Conservation (phyloP, 192 early-diverging fungal species). For the Entrophospora sp. region DNA sequence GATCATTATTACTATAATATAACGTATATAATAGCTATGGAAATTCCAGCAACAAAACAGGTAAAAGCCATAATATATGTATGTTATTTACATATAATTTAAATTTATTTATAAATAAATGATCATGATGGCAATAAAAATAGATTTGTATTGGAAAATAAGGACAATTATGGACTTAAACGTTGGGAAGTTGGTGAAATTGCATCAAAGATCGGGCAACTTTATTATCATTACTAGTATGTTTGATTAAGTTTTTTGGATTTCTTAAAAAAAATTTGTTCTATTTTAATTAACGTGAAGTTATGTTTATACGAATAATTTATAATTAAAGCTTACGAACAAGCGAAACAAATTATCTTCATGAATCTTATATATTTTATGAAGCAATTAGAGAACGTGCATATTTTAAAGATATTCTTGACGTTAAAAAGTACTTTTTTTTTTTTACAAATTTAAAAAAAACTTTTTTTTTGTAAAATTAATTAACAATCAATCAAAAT, state of each 20-base stretch:
- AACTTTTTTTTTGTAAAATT: too few species aligned
- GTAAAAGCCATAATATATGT: too few species aligned
- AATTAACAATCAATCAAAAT: too few species aligned
- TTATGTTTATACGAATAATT: too few species aligned
- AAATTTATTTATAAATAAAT: background rate
- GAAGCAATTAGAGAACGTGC: conserved; percentile 89
- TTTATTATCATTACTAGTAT: conserved; percentile 74
- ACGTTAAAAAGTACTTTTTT: conserved; percentile 90
- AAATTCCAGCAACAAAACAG: conserved; percentile 90
- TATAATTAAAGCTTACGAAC: conserved; percentile 74
- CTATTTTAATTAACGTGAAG: conserved; percentile 25
- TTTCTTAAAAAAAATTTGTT: conserved; percentile 49
- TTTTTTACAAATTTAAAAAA: too few species aligned
- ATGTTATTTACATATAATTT: too few species aligned
- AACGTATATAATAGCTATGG: too few species aligned
- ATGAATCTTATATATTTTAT: conserved; percentile 93
- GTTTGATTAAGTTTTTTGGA: conserved; percentile 17
- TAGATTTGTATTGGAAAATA: conserved; percentile 79
- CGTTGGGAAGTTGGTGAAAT: conserved; percentile 98
- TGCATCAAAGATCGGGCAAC: conserved; percentile 95
- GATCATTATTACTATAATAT: too few species aligned
- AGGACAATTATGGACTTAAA: conserved; percentile 87
- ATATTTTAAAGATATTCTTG: conserved; percentile 93
- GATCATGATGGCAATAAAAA: too few species aligned
- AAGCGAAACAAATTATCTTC: conserved; percentile 92